A percentile compares a stretch with the other conserved stretches of the same genome.
Conservation (phyloP, 805 yeast species). For the Sugiyamaella smithiae region DNA sequence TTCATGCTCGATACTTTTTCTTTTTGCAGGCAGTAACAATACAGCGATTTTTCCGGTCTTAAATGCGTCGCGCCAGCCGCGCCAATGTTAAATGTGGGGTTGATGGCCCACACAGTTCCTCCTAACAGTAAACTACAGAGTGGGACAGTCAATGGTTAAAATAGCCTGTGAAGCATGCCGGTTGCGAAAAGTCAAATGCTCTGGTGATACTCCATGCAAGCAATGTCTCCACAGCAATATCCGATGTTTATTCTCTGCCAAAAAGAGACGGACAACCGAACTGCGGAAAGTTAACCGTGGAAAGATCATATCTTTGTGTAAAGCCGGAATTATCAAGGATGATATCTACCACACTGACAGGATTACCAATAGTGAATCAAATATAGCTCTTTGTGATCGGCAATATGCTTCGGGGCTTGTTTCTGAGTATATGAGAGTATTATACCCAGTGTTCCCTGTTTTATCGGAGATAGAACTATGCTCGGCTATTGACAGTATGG, state of each 20-base stretch:
- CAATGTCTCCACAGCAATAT: slow-evolving; percentile 6
- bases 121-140: no score
- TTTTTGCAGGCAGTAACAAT: neutral
- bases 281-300: neutral
- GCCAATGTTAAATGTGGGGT: no score
- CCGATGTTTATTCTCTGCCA: neutral
- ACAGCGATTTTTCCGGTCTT: neutral
- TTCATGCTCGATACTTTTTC: slow-evolving; percentile 58
- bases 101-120: no score
- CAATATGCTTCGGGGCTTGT: neutral
- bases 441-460: neutral
- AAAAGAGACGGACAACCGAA: no score
- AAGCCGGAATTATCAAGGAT: neutral
- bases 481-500: neutral
- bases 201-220: slow-evolving; percentile 13
- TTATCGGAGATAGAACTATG: neutral
- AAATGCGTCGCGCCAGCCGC: no score
- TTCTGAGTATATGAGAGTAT: neutral
- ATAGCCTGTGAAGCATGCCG: slow-evolving; percentile 14
- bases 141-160: neutral
- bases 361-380: neutral
- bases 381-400: neutral
- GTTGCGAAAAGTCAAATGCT: slow-evolving; percentile 15
- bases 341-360: neutral
- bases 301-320: neutral